These are phyloP conservation scores for Zygosaccharomyces sapae DNA, from an alignment of 1,139 yeast genomes.

Conservation along the genomic window DNA sequence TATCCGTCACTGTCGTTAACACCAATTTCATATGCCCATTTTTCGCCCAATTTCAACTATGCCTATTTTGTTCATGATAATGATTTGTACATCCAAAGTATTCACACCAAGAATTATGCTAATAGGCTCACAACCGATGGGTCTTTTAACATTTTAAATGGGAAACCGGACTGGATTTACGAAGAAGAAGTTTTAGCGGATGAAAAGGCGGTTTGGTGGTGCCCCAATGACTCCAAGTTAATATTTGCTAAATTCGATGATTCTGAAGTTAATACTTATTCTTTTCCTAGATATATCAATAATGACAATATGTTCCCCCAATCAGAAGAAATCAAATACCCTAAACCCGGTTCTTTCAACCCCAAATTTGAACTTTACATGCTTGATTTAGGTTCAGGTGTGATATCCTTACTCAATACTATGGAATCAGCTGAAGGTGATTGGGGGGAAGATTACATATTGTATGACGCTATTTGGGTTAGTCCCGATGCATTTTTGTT, in stretches of 20 bases:
- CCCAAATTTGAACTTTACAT: slow-evolving; percentile 55
- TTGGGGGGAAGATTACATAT: slow-evolving; percentile 18
- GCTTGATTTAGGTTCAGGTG: slow-evolving; percentile 40
- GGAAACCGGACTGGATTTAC: slow-evolving; percentile 94
- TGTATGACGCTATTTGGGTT: slow-evolving; percentile 75
- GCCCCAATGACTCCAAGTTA: slow-evolving; percentile 62
- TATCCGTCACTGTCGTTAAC: slow-evolving; percentile 27
- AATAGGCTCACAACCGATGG: slow-evolving; percentile 68
- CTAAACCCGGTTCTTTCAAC: slow-evolving; percentile 79
- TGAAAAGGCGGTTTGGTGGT: slow-evolving; percentile 82
- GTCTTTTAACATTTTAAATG: slow-evolving; percentile 63
- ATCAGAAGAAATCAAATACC: slow-evolving; percentile 68
- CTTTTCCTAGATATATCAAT: slow-evolving; percentile 60
- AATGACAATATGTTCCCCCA: slow-evolving; percentile 46
- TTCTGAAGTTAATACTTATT: slow-evolving; percentile 59
- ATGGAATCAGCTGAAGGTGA: slow-evolving; percentile 13
- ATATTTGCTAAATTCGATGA: slow-evolving; percentile 70
- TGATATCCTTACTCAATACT: slow-evolving; percentile 28
- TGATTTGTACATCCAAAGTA: slow-evolving; percentile 53
- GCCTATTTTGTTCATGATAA: slow-evolving; percentile 68
- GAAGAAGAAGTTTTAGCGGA: slow-evolving; percentile 81
- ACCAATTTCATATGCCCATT: slow-evolving; percentile 51
- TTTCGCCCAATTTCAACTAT: slow-evolving; percentile 69
- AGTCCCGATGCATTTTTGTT: slow-evolving; percentile 51
- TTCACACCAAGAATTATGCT: slow-evolving; percentile 42